Percentiles rank a stretch among this genome's conserved stretches.
These are phyloP conservation scores for Calonectria honghensis DNA, from an alignment of 2,329 filamentous ascomycete species.

Conservation along the genomic window DNA sequence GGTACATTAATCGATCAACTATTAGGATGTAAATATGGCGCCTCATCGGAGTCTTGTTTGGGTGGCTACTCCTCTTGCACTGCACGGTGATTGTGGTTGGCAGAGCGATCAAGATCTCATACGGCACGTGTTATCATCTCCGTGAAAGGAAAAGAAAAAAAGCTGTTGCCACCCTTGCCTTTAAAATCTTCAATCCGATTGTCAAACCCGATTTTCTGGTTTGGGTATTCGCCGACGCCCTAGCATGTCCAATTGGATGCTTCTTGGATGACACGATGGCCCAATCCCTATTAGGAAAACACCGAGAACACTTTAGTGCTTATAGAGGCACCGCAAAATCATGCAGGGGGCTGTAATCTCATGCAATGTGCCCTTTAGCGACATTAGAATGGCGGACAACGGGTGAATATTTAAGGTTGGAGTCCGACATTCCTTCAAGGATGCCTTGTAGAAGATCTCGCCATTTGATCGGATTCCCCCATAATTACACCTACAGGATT, in stretches of 20 bases:
- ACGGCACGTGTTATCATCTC: too few species aligned
- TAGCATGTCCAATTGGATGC: neutral
- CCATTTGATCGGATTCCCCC: neutral
- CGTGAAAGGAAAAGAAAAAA: too few species aligned
- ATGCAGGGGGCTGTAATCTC: neutral
- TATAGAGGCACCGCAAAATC: neutral
- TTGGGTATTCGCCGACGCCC: neutral
- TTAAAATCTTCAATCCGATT: neutral
- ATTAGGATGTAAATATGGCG: too few species aligned
- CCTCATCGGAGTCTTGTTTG: too few species aligned
- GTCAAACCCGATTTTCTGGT: neutral
- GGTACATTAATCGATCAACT: too few species aligned
- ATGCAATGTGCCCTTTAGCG: neutral
- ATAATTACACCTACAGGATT: neutral
- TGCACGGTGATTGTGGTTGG: too few species aligned
- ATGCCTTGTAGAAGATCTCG: neutral
- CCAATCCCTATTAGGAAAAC: neutral
- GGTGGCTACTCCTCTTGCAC: too few species aligned
- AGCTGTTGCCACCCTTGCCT: too few species aligned
- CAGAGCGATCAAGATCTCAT: too few species aligned
- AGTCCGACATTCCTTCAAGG: neutral
- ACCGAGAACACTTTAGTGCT: neutral
- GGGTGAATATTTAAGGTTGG: neutral
- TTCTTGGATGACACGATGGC: neutral
- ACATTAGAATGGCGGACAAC: neutral